Percentiles rank a stretch among this genome's conserved stretches.
These are phyloP conservation scores for Rhodosorus marinus DNA, from an alignment of 23 red algal species.

Conservation along the genomic window DNA sequence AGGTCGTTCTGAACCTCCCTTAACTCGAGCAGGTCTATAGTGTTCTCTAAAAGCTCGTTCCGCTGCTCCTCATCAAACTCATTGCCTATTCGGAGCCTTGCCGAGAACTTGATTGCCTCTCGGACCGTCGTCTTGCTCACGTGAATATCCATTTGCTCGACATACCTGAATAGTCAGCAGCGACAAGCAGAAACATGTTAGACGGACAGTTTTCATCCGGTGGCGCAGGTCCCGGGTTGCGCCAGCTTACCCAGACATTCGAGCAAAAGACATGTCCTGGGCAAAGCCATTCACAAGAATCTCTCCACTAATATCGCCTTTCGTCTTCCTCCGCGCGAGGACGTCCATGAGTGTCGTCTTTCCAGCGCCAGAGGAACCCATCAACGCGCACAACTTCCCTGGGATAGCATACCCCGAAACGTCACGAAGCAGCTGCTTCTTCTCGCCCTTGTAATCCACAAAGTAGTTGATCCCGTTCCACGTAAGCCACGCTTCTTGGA, in stretches of 20 bases:
- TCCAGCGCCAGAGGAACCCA: slow-evolving; percentile 58
- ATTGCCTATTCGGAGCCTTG: slow-evolving; percentile 20
- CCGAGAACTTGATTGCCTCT: slow-evolving; percentile 68
- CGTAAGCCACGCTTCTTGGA: too few relatives aligned
- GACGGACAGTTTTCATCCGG: too few relatives aligned
- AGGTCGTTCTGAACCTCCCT: slow-evolving; percentile 18
- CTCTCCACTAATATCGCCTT: slow-evolving; percentile 36
- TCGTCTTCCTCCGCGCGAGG: slow-evolving; percentile 58
- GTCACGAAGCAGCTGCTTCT: slow-evolving; percentile 19
- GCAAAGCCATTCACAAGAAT: slow-evolving; percentile 38
- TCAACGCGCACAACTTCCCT: slow-evolving; percentile 37
- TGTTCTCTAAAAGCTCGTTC: slow-evolving; percentile 9
- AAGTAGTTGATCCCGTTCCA: slow-evolving; percentile 11
- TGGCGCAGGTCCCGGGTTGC: too few relatives aligned
- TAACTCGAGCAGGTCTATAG: slow-evolving; percentile 38
- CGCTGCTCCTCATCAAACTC: slow-evolving; percentile 22
- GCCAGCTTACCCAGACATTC: too few relatives aligned
- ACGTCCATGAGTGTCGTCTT: too few relatives aligned
- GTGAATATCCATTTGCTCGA: slow-evolving; percentile 79
- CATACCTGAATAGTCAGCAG: too few relatives aligned
- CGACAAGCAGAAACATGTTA: too few relatives aligned
- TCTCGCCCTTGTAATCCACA: slow-evolving; percentile 10
- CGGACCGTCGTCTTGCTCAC: too few relatives aligned
- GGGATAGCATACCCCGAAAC: slow-evolving; percentile 31
- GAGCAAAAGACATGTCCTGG: slow-evolving; percentile 17